Base-by-base conservation (phyloP, 2,329 filamentous ascomycete species). In the Exophiala mesophila region DNA sequence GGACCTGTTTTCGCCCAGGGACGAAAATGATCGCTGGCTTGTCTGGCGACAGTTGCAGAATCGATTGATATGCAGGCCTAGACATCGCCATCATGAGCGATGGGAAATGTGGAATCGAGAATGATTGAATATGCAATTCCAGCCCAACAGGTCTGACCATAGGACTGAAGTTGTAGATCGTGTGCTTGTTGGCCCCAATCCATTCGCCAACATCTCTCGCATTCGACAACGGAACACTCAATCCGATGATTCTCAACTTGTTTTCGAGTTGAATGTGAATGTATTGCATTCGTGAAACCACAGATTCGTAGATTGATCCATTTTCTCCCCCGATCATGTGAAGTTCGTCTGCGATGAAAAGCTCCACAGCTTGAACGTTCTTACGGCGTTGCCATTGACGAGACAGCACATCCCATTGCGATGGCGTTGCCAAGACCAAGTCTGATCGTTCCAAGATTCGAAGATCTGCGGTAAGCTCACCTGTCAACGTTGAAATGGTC, bases 1-100 rank as follows among this genome's bases (percentile, higher is more conserved):
- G 82, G 6, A 88, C 88, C 66, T 98, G 92, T 68, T 97, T 98
- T 51, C 94, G 80, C 60, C 78, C 94, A 0, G 92, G 88, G 23
- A 97, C 87, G 56, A 97, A 98, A 6, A 96, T 73, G 57, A 98
- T 80, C 2, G 88, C 84, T 19, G 90, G 89, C 67, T 95, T 92
- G 51, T 94, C 83, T 0, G 87, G 72, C 5, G 92, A 94, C 62
- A 94, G 78, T 57, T 94, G 88, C 2, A 88, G 78, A 54, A 98
- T 86, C 2, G 90, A 85, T 47, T 87, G 73, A 63, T 96, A 97
- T 1, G 88, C 83, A 15, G 94, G 94, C 64, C 94, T 90, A 12
- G 89, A 88, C 92, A 98, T 98, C 10, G 92, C 89, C 55, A 98
- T 77, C 92, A 98, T 98, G 29, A 98, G 76, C 8, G 92, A 97